Evolutionary conservation across 345 rosid genomes (phyloP).

Genomic region (Streptanthus diversifolius): DNA sequence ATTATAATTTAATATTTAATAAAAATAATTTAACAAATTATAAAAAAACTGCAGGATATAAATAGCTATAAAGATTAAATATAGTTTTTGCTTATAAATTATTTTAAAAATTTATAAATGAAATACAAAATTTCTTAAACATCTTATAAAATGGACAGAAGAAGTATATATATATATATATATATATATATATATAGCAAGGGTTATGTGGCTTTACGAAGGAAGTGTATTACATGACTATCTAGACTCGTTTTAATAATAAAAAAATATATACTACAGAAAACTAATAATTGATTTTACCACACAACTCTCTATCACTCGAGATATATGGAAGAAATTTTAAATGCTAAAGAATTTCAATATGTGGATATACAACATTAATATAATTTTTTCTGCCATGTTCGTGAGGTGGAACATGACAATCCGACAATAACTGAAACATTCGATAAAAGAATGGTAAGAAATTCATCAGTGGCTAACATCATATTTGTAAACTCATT

Average conservation of each 20-base stretch:
- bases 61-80: no score
- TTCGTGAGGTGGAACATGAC: slow-evolving; percentile 12
- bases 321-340: neutral
- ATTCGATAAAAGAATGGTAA: neutral
- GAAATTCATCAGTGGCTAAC: neutral
- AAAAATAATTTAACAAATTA: no score
- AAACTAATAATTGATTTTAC: neutral
- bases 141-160: no score
- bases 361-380: neutral
- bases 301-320: neutral
- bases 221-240: neutral
- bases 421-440: slow-evolving; percentile 16
- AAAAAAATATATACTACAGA: neutral
- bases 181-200: no score
- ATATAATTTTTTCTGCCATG: neutral
- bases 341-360: neutral
- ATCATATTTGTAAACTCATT: slow-evolving; percentile 8
- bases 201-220: neutral
- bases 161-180: no score
- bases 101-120: no score
- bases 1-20: no score
- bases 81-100: no score
- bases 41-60: no score
- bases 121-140: no score
- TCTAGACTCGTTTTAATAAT: neutral